phyloP scores from a whole-genome alignment of 2,329 filamentous ascomycete species.

The Acephala macrosclerotiorum region DNA sequence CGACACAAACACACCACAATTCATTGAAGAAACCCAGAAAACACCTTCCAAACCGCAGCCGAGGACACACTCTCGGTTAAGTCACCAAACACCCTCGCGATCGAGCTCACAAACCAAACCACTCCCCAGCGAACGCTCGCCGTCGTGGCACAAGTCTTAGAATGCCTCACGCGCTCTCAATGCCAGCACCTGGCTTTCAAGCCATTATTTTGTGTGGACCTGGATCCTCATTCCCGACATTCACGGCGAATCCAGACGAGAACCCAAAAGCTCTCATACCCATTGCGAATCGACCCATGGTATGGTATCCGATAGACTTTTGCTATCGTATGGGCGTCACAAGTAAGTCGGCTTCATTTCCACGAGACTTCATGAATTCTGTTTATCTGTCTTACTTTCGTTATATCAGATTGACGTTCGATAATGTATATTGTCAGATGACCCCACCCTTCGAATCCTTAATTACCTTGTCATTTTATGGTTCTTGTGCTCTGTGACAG shows the following conservation, averaged over 20 bases:
- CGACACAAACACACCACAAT: neutral
- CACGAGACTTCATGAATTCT: slow-evolving; percentile 4
- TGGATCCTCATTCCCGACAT: slow-evolving; percentile 82
- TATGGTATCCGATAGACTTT: slow-evolving; percentile 89
- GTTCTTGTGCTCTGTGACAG: neutral
- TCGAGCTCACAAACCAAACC: neutral
- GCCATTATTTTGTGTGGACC: slow-evolving; percentile 85
- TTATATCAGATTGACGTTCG: neutral
- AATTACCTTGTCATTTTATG: neutral
- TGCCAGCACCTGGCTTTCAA: slow-evolving; percentile 80
- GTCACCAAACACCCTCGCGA: neutral
- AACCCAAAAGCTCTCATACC: slow-evolving; percentile 84
- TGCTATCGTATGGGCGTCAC: slow-evolving; percentile 83
- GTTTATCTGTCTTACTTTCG: slow-evolving; percentile 1
- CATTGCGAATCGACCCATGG: slow-evolving; percentile 86
- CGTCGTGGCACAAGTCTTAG: slow-evolving; percentile 15
- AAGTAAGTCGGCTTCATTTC: slow-evolving; percentile 56
- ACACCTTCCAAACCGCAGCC: neutral
- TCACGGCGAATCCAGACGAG: slow-evolving; percentile 81
- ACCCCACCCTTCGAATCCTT: neutral
- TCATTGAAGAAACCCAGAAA: neutral
- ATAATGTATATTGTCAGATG: slow-evolving; percentile 1
- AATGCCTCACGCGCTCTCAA: slow-evolving; percentile 80
- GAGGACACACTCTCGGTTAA: neutral
- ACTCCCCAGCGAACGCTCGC: neutral